Evolutionary conservation across 2,329 filamentous ascomycete genomes (phyloP).

Genomic region (Alternaria infectoria): DNA sequence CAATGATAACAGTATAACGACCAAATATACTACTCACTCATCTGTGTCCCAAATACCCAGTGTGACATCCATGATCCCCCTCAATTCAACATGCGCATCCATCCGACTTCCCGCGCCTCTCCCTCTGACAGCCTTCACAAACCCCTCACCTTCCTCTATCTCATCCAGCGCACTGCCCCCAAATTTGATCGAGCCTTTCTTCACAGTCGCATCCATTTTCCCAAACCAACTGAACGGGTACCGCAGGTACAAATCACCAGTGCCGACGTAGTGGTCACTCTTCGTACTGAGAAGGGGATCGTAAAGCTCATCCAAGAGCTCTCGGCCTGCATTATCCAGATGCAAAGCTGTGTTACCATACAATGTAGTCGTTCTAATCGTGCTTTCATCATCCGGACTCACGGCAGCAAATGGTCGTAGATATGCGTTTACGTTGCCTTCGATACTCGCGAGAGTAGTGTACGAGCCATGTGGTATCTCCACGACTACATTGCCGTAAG

Average conservation of each 20-base stretch:
- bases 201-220: rapidly evolving
- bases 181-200: background rate
- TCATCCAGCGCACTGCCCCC: background rate
- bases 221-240: background rate
- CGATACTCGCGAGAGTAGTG: background rate
- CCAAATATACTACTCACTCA: background rate
- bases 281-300: background rate
- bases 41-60: background rate
- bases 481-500: background rate
- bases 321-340: background rate
- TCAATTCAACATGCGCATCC: background rate
- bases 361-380: background rate
- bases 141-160: background rate
- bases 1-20: background rate
- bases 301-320: background rate
- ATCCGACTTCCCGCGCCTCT: background rate
- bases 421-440: background rate
- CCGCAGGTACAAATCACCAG: background rate
- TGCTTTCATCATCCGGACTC: background rate
- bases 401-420: background rate
- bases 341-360: background rate
- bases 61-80: background rate
- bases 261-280: background rate
- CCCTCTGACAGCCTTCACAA: background rate
- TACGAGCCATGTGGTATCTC: background rate